Base-by-base conservation (phyloP, 2,329 filamentous ascomycete species). In the Cercospora zeina region DNA sequence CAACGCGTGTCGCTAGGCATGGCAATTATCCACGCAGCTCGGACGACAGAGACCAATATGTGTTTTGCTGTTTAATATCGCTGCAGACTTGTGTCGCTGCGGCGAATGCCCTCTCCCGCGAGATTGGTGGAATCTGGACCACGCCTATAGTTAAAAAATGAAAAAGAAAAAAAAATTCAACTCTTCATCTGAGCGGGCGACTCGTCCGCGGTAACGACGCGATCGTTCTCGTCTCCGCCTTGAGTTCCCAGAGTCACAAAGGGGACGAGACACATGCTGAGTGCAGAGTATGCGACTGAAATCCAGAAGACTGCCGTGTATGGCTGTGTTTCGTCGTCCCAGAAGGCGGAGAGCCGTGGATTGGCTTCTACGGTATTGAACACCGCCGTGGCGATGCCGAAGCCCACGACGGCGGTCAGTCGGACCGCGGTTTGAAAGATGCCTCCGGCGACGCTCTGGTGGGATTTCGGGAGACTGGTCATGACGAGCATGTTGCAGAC, bases 401-500 rank as follows among this genome's bases (percentile, higher is more conserved):
- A 56, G 0, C 58, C 58, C 6, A 61, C 39, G 10, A 54, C 53
- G 1, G 58, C 58, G 11, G 51, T 61, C 19, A 61, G 33, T n/a
- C 58, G 58, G 7, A 61, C 58, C 8, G 53, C 53, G 2, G 58
- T 61, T 16, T 61, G 58, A 14, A 61, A 51, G 8, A 61, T 61
- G 10, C 58, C 58, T 16, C 58, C 58, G 3, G 58, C 58, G 14
- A 61, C 45, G 33, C 58, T 61, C 21, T 61, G 58, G 10, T 61
- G 58, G 16, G 50, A 55, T 31, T 55, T 33, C 13, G 58, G 58
- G 9, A 61, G 21, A 36, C 58, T 55, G n/a, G 58, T 61, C 58
- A 61, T 61, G 37, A 54, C 53, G 9, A 61, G 58, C 50, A 61
- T 54, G n/a, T 54, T 61, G 34, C 58, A 61, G 16, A 61, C 58